Evolutionary conservation across 2,329 filamentous ascomycete species (phyloP).

Genomic region (Hypoxylon sp.): DNA sequence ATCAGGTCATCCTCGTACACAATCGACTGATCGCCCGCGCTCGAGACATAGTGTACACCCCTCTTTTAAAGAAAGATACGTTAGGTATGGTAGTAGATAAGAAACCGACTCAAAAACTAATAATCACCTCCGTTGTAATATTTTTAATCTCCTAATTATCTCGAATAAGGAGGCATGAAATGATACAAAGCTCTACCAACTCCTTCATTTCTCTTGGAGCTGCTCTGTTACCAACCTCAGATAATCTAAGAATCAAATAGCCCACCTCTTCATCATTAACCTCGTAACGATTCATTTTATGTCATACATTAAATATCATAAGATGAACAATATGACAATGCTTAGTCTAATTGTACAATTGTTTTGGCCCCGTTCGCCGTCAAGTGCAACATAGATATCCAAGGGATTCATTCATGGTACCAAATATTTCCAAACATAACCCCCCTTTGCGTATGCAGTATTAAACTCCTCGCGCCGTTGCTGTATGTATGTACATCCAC

Average conservation of each 20-base stretch:
- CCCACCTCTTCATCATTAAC: constrained; percentile 14
- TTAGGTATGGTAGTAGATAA: background rate
- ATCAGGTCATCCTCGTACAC: constrained; percentile 24
- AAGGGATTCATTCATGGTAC: constrained; percentile 15
- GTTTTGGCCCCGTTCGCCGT: constrained; percentile 23
- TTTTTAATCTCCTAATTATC: background rate
- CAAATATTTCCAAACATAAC: constrained; percentile 18
- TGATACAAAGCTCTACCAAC: background rate
- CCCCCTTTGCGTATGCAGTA: constrained; percentile 24
- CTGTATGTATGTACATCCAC: constrained; percentile 34
- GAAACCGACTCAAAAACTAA: background rate
- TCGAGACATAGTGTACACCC: background rate
- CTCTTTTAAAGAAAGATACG: background rate
- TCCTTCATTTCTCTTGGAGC: background rate
- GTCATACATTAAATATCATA: constrained; percentile 22
- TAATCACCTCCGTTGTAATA: background rate
- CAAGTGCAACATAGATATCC: constrained; percentile 4
- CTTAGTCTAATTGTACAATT: constrained; percentile 35
- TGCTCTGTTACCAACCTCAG: constrained; percentile 1
- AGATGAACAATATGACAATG: constrained; percentile 26
- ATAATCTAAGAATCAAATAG: constrained; percentile 3
- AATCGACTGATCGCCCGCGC: constrained; percentile 11
- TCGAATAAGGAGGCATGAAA: background rate
- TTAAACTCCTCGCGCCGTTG: constrained; percentile 36
- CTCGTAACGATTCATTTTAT: constrained; percentile 16